Base-by-base conservation (phyloP, 495 filamentous ascomycete species). In the Xylaria telfairii region DNA sequence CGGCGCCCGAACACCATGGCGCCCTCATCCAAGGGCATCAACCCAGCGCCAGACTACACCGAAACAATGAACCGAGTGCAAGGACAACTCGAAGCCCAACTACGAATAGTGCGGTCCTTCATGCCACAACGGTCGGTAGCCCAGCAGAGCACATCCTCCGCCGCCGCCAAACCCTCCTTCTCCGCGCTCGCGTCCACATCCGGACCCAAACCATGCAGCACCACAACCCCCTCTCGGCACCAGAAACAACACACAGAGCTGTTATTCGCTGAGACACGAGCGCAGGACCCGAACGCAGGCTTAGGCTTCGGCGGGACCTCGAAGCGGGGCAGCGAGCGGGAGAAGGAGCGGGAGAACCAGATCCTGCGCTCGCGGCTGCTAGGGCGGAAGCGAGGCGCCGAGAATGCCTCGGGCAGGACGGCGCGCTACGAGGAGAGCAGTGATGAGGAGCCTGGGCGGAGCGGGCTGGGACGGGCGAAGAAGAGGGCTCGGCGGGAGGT, bases 371-470 rank as follows among this genome's bases (percentile, higher is more conserved):
- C 69, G 34, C 74, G 71, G 61, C 69, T 83, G 5, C 66, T 82
- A n/a, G 79, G 78, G 2, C 68, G 68, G 26, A 75, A 78, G 64
- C 67, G 68, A 28, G 69, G 64, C 51, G 39, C 51, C 30, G 72
- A 49, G 59, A 65, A 19, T 24, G 37, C 37, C 44, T 13, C 10
- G 56, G 68, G 51, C 21, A 65, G 37, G 56, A 60, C 15, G 72
- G 63, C 34, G 67, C 66, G 37, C 53, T 37, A 73, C 19, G 83
- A 80, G 6, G 83, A 84, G 9, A 85, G 81, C 54, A 84, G 87
- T 62, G 89, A 90, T 51, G 89, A 92, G 34, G 89, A 91, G 28
- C 81, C 85, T 65, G 89, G 90, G n/a, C 80, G 90, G 68, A 83
- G 87, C 30, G 84, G 85, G 59, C 74, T 88, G 47, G 86, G 89